Conservation (phyloP, 306 rosid genomes). For the Abrus pulchellus region DNA sequence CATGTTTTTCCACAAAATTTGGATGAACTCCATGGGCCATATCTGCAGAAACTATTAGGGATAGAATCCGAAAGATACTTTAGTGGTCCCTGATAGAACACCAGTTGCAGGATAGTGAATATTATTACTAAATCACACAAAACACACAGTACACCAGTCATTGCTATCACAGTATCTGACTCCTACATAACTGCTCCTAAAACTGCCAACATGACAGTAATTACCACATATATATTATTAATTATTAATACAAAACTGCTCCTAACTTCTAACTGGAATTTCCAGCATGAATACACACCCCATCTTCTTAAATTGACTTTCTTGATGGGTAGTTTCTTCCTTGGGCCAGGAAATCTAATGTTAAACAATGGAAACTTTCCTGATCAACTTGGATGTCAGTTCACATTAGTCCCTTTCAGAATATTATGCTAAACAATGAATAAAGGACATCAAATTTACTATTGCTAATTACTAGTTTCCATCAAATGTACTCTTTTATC, state of each 20-base stretch:
- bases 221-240: not conserved
- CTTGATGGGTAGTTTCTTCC: not conserved
- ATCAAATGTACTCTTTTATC: conserved; percentile 5
- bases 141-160: not conserved
- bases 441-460: conserved; percentile 12
- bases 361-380: not conserved
- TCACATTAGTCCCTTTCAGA: conserved; percentile 11
- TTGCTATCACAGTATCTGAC: too few relatives aligned
- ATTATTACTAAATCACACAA: conserved; percentile 12
- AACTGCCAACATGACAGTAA: too few relatives aligned
- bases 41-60: conserved; percentile 87
- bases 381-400: not conserved
- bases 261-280: not conserved
- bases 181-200: too few relatives aligned
- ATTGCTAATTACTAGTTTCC: conserved; percentile 30
- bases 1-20: conserved; percentile 91
- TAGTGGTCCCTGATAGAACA: conserved; percentile 30
- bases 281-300: not conserved
- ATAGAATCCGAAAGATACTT: conserved; percentile 51
- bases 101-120: not conserved
- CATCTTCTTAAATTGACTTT: not conserved
- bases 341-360: not conserved
- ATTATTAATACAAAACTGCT: not conserved
- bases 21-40: conserved; percentile 99
- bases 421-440: conserved; percentile 29